Evolutionary conservation across 2,329 filamentous ascomycete species (phyloP).

Genomic region (Xylaria sp.): DNA sequence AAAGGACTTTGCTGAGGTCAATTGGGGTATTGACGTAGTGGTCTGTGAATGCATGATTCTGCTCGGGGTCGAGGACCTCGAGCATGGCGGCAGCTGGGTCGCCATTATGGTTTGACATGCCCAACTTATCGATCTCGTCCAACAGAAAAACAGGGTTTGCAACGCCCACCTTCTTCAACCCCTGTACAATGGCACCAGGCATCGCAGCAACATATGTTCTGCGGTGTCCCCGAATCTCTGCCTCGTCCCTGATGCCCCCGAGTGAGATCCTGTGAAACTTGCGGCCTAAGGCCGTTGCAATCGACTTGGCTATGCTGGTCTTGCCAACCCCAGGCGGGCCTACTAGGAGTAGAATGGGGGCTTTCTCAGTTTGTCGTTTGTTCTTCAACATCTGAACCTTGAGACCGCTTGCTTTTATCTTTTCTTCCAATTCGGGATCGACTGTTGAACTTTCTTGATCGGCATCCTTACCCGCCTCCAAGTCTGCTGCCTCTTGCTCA

Average conservation of each 20-base stretch:
- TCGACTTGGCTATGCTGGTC: conserved; percentile 90
- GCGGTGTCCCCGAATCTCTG: conserved; percentile 92
- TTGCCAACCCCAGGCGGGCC: conserved; percentile 95
- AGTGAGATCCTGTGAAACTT: conserved; percentile 98
- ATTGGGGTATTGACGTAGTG: conserved; percentile 97
- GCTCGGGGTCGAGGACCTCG: conserved; percentile 94
- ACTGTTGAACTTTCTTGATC: conserved; percentile 34
- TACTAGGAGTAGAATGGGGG: conserved; percentile 89
- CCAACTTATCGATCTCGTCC: conserved; percentile 98
- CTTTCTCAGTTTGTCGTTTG: conserved; percentile 90
- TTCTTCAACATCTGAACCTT: conserved; percentile 77
- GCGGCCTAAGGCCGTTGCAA: conserved; percentile 86
- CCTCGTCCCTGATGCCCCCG: conserved; percentile 92
- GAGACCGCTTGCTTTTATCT: conserved; percentile 51
- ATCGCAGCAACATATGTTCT: conserved; percentile 98
- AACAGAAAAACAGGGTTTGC: conserved; percentile 93
- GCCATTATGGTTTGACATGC: conserved; percentile 86
- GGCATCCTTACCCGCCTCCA: conserved; percentile 46
- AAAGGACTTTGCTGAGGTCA: conserved; percentile 93
- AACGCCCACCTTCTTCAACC: conserved; percentile 92
- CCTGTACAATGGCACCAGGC: conserved; percentile 93
- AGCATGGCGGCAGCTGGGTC: conserved; percentile 98
- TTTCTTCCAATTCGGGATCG: conserved; percentile 44
- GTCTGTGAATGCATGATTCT: conserved; percentile 92
- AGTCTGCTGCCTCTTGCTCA: conserved; percentile 56